These are phyloP conservation scores for Secale cereale DNA, from an alignment of 176 grass and related monocot species.

Conservation along the genomic window DNA sequence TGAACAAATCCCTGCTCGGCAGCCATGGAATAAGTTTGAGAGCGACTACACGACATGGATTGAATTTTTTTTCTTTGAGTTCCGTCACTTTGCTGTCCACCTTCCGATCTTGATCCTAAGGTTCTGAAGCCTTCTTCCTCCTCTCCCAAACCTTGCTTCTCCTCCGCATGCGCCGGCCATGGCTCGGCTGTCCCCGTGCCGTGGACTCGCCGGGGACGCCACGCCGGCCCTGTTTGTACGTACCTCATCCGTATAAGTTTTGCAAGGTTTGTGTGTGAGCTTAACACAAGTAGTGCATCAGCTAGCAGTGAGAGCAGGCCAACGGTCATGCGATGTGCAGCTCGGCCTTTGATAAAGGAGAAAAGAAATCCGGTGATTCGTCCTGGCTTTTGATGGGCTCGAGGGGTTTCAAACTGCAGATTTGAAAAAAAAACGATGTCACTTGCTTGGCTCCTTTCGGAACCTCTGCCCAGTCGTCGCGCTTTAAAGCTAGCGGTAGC, in stretches of 20 bases:
- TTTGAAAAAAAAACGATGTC: neutral
- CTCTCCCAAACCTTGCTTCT: neutral
- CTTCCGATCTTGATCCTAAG: neutral
- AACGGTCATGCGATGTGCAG: neutral
- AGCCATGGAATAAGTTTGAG: neutral
- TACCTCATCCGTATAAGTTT: too few relatives aligned
- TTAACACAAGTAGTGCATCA: neutral
- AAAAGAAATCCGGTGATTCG: neutral
- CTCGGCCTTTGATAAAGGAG: slow-evolving; percentile 15
- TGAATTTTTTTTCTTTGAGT: neutral
- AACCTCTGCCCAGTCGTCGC: neutral
- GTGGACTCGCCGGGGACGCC: too few relatives aligned
- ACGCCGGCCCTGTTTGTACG: too few relatives aligned
- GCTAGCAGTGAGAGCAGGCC: neutral
- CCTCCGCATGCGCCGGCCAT: neutral
- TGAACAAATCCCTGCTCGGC: neutral
- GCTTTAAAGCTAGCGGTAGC: neutral
- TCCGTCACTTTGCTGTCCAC: neutral
- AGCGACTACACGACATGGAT: neutral
- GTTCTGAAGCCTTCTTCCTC: neutral
- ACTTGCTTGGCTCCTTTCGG: neutral
- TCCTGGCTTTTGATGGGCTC: neutral
- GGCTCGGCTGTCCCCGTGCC: too few relatives aligned
- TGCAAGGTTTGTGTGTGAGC: neutral
- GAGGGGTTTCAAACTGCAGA: neutral